Base-by-base conservation (phyloP, 768 basidiomycete genomes). In the Lepiota brunneoincarnata region DNA sequence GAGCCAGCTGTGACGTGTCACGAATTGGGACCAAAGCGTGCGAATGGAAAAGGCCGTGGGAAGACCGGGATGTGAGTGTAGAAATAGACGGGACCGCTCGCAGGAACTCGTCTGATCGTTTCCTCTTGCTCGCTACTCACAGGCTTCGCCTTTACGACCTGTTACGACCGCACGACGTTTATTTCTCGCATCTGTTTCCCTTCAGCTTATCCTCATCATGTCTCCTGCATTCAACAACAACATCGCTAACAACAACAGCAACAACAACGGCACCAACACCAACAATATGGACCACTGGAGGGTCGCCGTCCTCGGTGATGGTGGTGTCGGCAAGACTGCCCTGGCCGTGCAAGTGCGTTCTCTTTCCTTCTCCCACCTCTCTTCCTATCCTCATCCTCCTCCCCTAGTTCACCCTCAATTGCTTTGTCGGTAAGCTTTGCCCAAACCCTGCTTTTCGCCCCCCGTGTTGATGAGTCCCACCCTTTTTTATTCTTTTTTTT, bases 281-380 rank as follows among this genome's bases (percentile, higher is more conserved):
- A 47, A 34, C 39, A 43, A 53, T 20, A 93, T 93, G 91, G 91
- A 93, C 77, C 88, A 86, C 70, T 93, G 91, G 91, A 88, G 93
- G 78, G 89, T 97, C 63, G 93, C 94, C 58, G 92, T 97, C 61
- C 82, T 97, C 55, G 94, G 94, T 60, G 94, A 98, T 74, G 94
- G 94, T 73, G 94, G 94, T 74, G 94, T 98, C 44, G 94, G 94
- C 54, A 98, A 98, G 79, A 97, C 94, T 55, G 94, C 94, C 36
- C 72, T 98, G 64, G 93, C 94, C 60, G 93, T 97, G 42, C 94
- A 97, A 80, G 93, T 91, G 63, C 56, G 87, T 75, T 43, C 39
- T 39, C 31, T 4, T 42, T 51, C 44, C 18, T 61, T 35, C 38
- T 40, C 34, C 51, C 37, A 24, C 57, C 49, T 59, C 43, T 52